Evolutionary conservation across 495 filamentous ascomycete species (phyloP).

Genomic region (Aspergillus taichungensis): DNA sequence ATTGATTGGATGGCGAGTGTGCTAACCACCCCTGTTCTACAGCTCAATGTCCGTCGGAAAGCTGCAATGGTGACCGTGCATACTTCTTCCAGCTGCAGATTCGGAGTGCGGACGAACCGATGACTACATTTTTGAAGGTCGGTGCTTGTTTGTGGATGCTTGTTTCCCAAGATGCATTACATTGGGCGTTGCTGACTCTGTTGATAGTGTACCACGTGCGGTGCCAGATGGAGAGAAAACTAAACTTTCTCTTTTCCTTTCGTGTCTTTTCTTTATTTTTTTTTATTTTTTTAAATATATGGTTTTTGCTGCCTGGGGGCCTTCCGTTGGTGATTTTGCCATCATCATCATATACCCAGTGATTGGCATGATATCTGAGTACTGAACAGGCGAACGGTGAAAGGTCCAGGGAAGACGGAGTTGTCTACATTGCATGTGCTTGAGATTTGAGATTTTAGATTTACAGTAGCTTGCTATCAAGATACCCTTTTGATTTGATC

Average conservation of each 20-base stretch:
- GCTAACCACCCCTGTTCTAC: constrained; percentile 12
- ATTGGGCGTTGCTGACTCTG: constrained; percentile 20
- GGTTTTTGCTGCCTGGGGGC: not conserved
- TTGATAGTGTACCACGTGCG: constrained; percentile 35
- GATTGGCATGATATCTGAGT: not conserved
- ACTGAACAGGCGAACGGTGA: too few relatives aligned
- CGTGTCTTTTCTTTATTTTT: constrained; percentile 3
- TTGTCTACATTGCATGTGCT: too few relatives aligned
- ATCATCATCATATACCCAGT: not conserved
- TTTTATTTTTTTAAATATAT: not conserved
- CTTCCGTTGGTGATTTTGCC: too few relatives aligned
- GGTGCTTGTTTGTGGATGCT: constrained; percentile 16
- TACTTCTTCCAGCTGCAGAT: constrained; percentile 97
- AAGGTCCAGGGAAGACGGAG: too few relatives aligned
- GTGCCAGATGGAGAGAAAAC: constrained; percentile 40
- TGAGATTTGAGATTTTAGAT: too few relatives aligned
- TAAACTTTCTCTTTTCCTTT: constrained; percentile 6
- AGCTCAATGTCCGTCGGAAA: constrained; percentile 68
- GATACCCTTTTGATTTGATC: too few relatives aligned
- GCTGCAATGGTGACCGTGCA: constrained; percentile 69
- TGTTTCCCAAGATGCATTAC: constrained; percentile 1
- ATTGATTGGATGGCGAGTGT: too few relatives aligned
- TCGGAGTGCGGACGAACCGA: constrained; percentile 94
- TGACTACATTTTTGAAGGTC: constrained; percentile 93
- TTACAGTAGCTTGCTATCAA: too few relatives aligned